These are phyloP conservation scores for Chrysoporthe austroafricana DNA, from an alignment of 2,329 filamentous ascomycete genomes.

Conservation along the genomic window DNA sequence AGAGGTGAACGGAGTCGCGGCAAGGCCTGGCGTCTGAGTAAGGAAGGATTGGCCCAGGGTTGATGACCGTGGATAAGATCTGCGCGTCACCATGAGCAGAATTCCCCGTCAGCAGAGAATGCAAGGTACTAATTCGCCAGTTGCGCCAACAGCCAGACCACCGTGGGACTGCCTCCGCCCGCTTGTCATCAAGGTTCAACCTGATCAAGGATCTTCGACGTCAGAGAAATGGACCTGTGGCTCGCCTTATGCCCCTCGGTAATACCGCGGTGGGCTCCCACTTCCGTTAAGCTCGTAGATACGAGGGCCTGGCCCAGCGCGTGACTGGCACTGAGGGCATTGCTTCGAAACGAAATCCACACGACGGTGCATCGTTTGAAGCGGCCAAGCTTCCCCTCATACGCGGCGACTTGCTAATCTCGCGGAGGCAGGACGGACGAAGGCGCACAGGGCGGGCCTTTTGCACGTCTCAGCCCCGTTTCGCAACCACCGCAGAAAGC, in stretches of 20 bases:
- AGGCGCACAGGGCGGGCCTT: conserved; percentile 1
- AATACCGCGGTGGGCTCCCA: conserved; percentile 1
- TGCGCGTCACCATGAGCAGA: neutral
- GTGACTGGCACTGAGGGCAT: neutral
- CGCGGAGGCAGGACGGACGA: neutral
- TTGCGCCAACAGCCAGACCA: neutral
- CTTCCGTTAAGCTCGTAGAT: conserved; percentile 9
- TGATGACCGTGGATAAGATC: neutral
- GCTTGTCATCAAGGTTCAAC: neutral
- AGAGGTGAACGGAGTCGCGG: neutral
- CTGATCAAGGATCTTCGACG: neutral
- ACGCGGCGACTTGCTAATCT: neutral
- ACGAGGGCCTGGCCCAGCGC: neutral
- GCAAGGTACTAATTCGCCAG: neutral
- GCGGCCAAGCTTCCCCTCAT: neutral
- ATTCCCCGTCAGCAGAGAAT: neutral
- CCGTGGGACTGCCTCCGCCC: neutral
- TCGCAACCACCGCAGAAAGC: conserved; percentile 3
- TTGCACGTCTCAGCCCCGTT: conserved; percentile 5
- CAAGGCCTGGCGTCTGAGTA: neutral
- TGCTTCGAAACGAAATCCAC: neutral
- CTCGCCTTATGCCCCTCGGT: conserved; percentile 4
- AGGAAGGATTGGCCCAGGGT: conserved; percentile 5
- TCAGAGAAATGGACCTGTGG: neutral
- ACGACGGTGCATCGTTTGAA: neutral